Conservation (phyloP, 108 stramenopile genomes). For the Fistulifera solaris region DNA sequence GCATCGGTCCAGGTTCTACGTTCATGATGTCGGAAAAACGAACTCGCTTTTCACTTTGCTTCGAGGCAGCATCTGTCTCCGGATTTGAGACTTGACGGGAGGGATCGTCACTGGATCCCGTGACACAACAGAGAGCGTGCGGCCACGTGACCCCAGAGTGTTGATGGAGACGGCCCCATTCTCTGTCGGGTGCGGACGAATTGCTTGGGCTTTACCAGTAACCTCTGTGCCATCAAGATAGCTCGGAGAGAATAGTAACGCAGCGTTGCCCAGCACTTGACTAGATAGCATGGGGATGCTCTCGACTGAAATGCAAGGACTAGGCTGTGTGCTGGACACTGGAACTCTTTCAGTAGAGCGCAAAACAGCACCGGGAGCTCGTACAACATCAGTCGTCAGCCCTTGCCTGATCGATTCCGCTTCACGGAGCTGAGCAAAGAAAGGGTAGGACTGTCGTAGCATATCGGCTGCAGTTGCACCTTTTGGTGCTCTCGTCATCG, state of each 20-base stretch:
- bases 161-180: too few relatives aligned
- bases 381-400: background rate
- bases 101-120: too few relatives aligned
- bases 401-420: too few relatives aligned
- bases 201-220: too few relatives aligned
- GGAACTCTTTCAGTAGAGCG: background rate
- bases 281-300: slow-evolving; percentile 19
- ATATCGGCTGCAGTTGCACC: background rate
- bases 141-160: too few relatives aligned
- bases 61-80: background rate
- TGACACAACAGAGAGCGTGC: too few relatives aligned
- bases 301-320: background rate
- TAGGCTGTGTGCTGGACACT: background rate
- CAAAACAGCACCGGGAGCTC: background rate
- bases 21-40: slow-evolving; percentile 11
- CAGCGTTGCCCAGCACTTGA: slow-evolving; percentile 27
- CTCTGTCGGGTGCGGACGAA: too few relatives aligned
- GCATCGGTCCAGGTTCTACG: too few relatives aligned
- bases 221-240: slow-evolving; percentile 4
- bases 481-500: background rate
- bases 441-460: background rate
- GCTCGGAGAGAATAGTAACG: slow-evolving; percentile 29
- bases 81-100: too few relatives aligned
- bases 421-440: background rate
- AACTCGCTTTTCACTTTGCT: slow-evolving; percentile 16